Evolutionary conservation across 2,329 filamentous ascomycete species (phyloP), one percentile per base, ranked within the genome.

Genomic region (Neofusicoccum sp.): DNA sequence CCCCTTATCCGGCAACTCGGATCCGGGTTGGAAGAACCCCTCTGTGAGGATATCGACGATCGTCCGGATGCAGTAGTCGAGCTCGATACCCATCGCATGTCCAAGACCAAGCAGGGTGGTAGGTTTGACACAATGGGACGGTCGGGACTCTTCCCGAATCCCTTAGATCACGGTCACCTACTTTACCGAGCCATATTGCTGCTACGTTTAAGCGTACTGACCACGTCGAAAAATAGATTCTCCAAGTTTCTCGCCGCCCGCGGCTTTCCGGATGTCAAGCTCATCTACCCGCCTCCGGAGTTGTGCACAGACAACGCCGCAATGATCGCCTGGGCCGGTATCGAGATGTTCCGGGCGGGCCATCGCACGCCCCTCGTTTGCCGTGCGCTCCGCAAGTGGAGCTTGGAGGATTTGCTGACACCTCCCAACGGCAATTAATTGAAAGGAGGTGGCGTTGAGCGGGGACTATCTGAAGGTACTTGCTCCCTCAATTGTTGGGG

Each of bases 281-380:
- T 97, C 6, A 76, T 88, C 31, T 89, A 89, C 60, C 93, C 95
- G n/a, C 92, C 92, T 2, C 75, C 84, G 8, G 79, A 81, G 43
- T 80, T 93, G 58, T 98, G 95, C 71, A 97, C 91, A 0, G 95
- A 99, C 70, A 98, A 99, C 74, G 95, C 95, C 11, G 91, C 92
- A 49, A 99, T 99, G 95, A 93, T 98, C 71, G 93, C 89, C 1
- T 98, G 95, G 93, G 82, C 93, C 1, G 95, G 89, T 0, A 83
- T 93, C 65, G 93, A 98, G 76, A 97, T 99, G 93, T 97, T 84
- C 70, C 83, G 89, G 73, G 85, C 84, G 1, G 93, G 93, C 0
- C 93, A 71, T 45, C 63, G 34, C 6, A 47, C 71, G 54, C 30
- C 64, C 3, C 63, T 73, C 40, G 64, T 38, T 20, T 73, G 74